Evolutionary conservation across 768 basidiomycete genomes (phyloP).

Genomic region (Nevesoporus exiguus): DNA sequence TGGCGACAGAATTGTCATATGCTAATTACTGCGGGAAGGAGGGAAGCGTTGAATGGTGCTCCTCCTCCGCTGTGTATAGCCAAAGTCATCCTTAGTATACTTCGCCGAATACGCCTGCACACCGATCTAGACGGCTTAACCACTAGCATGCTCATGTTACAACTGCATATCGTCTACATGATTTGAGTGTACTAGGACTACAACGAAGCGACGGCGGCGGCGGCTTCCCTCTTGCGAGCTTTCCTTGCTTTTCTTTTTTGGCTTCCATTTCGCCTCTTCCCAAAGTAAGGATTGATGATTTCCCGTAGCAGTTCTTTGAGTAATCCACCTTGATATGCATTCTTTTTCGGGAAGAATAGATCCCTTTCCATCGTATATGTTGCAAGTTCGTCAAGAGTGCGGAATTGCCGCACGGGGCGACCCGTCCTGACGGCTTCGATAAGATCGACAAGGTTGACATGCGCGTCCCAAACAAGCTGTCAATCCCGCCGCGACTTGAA

Average conservation of each 20-base stretch:
- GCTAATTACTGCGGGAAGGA: too few relatives aligned
- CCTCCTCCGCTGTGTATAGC: too few relatives aligned
- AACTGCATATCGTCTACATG: conserved; percentile 2
- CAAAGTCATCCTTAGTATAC: not conserved
- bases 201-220: not conserved
- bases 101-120: too few relatives aligned
- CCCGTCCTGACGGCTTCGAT: conserved; percentile 16
- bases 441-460: conserved; percentile 34
- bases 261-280: conserved; percentile 19
- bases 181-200: conserved; percentile 1
- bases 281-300: conserved; percentile 18
- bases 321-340: conserved; percentile 28
- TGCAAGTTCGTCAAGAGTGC: conserved; percentile 18
- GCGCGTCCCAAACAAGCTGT: conserved; percentile 22
- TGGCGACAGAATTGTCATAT: conserved; percentile 31
- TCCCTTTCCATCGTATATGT: conserved; percentile 17
- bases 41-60: too few relatives aligned
- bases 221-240: conserved; percentile 12
- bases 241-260: conserved; percentile 16
- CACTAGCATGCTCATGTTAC: not conserved
- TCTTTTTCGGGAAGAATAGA: conserved; percentile 29
- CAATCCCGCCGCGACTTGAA: not conserved
- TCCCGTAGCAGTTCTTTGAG: conserved; percentile 28
- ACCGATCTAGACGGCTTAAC: too few relatives aligned
- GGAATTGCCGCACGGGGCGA: conserved; percentile 19